phyloP scores from a whole-genome alignment of 1,284 basidiomycete genomes.

The Rhizoctonia solani region DNA sequence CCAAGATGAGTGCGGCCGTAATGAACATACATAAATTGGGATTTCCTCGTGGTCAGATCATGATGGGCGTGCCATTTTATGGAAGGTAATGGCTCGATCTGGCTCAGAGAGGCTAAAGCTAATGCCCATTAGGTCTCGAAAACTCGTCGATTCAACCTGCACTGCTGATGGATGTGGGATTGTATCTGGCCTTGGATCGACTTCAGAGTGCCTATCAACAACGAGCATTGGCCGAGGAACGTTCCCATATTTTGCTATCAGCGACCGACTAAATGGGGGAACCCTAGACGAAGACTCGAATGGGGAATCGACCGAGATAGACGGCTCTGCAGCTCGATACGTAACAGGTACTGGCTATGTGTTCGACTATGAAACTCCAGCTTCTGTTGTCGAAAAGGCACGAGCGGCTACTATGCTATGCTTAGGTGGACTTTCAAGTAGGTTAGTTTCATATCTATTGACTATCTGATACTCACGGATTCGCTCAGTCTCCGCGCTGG shows the following conservation, averaged over 20 bases:
- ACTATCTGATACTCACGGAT: background rate
- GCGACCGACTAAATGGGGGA: background rate
- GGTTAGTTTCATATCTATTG: background rate
- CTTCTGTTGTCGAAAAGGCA: constrained; percentile 21
- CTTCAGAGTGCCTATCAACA: constrained; percentile 17
- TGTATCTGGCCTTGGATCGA: constrained; percentile 6
- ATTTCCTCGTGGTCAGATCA: constrained; percentile 15
- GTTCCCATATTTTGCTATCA: constrained; percentile 28
- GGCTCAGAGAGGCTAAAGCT: background rate
- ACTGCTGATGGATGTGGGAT: constrained; percentile 20
- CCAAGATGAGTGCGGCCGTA: constrained; percentile 6
- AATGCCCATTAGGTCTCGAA: constrained; percentile 4
- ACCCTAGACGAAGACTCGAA: background rate
- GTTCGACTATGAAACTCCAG: constrained; percentile 28
- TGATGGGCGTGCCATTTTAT: constrained; percentile 36
- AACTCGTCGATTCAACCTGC: background rate
- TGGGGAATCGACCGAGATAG: background rate
- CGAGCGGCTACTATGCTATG: constrained; percentile 26
- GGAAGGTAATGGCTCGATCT: constrained; percentile 4
- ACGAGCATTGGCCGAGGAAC: constrained; percentile 23
- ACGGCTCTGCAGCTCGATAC: constrained; percentile 3
- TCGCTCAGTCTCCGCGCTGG: constrained; percentile 8
- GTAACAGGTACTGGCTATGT: constrained; percentile 17
- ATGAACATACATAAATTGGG: constrained; percentile 22
- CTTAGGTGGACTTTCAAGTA: constrained; percentile 3